Evolutionary conservation across 768 basidiomycete species (phyloP).

Genomic region (Holtermanniella nyarrowii): DNA sequence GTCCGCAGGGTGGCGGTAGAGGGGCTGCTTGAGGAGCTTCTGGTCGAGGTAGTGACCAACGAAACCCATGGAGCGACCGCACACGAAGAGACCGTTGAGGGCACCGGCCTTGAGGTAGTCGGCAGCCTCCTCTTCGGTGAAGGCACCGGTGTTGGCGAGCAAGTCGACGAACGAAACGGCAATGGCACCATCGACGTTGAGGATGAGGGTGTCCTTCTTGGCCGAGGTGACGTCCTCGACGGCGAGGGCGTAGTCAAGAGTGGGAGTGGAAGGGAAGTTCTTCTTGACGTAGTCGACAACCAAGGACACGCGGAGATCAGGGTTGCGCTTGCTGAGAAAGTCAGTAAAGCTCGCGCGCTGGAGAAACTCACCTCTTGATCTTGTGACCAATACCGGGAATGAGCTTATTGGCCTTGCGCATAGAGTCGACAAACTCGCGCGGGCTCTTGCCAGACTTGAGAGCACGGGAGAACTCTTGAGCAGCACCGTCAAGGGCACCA

Average conservation of each 20-base stretch:
- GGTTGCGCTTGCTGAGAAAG: conserved; percentile 43
- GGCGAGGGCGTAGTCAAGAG: conserved; percentile 88
- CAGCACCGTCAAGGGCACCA: conserved; percentile 96
- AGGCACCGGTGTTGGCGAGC: conserved; percentile 80
- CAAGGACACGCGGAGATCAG: conserved; percentile 43
- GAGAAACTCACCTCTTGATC: too few species aligned
- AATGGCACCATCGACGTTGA: conserved; percentile 86
- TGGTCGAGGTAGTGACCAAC: conserved; percentile 95
- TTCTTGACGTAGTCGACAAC: conserved; percentile 86
- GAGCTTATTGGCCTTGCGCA: conserved; percentile 85
- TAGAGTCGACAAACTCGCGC: conserved; percentile 93
- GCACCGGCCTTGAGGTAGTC: conserved; percentile 74
- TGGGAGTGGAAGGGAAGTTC: conserved; percentile 87
- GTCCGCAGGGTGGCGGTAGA: conserved; percentile 87
- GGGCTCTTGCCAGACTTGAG: conserved; percentile 85
- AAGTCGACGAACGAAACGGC: conserved; percentile 95
- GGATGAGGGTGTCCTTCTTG: conserved; percentile 96
- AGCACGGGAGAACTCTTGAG: conserved; percentile 85
- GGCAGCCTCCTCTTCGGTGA: conserved; percentile 88
- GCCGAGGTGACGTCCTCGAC: conserved; percentile 95
- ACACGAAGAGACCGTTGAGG: conserved; percentile 91
- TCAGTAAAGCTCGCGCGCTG: conserved; percentile 66
- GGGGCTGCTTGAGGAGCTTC: conserved; percentile 80
- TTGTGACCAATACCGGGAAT: conserved; percentile 99
- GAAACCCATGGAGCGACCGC: conserved; percentile 95